Conservation (phyloP, 306 rosid genomes). For the Lablab purpureus region DNA sequence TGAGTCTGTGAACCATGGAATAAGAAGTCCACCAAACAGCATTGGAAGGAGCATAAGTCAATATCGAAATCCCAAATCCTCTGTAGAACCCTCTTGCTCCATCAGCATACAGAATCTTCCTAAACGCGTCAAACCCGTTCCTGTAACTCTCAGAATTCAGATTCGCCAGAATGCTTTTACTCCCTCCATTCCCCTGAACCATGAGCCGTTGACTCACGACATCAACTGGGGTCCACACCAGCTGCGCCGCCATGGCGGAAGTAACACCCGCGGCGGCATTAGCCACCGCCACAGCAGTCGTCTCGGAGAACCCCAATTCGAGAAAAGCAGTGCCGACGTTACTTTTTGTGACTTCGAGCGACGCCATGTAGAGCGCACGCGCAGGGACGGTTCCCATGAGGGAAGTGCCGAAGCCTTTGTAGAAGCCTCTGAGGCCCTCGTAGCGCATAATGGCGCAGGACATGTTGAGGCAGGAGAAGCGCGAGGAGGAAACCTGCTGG, state of each 20-base stretch:
- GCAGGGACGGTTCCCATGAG: constrained; percentile 94
- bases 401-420: constrained; percentile 94
- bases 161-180: constrained; percentile 51
- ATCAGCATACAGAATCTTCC: constrained; percentile 75
- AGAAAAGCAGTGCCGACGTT: constrained; percentile 73
- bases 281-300: constrained; percentile 71
- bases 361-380: constrained; percentile 89
- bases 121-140: constrained; percentile 87
- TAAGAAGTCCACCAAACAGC: constrained; percentile 99
- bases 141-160: constrained; percentile 61
- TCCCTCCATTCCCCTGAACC: constrained; percentile 68
- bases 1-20: constrained; percentile 77
- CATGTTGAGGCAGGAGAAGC: constrained; percentile 70
- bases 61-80: constrained; percentile 87
- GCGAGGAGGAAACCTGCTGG: constrained; percentile 77
- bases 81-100: constrained; percentile 87
- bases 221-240: constrained; percentile 97
- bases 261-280: constrained; percentile 85
- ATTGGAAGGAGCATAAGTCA: constrained; percentile 95
- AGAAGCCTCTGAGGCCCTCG: constrained; percentile 89
- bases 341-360: constrained; percentile 87
- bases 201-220: constrained; percentile 93
- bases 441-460: constrained; percentile 69
- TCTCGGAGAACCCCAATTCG: constrained; percentile 77
- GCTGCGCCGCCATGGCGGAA: constrained; percentile 94